A percentile compares a stretch with the other conserved stretches of the same genome.
phyloP scores from a whole-genome alignment of 2,329 filamentous ascomycete species.

The Trematosphaeria pertusa region DNA sequence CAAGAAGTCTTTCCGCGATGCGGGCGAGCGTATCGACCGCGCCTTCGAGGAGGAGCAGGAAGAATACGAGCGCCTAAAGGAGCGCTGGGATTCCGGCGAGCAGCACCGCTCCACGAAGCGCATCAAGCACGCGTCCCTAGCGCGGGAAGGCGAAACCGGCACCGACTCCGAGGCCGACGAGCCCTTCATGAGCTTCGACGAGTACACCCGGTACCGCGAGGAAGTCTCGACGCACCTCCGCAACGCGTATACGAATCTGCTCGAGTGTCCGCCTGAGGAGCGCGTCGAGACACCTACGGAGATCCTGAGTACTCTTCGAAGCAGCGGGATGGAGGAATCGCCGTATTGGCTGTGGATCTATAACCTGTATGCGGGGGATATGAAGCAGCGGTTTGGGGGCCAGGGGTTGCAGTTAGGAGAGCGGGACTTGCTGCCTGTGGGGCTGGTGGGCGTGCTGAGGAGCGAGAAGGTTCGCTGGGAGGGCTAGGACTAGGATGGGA shows the following conservation, averaged over 20 bases:
- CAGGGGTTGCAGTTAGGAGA: conserved; percentile 49
- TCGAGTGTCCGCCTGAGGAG: conserved; percentile 42
- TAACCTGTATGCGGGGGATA: conserved; percentile 48
- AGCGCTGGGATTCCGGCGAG: conserved; percentile 37
- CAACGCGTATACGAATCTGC: conserved; percentile 47
- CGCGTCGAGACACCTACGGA: conserved; percentile 24
- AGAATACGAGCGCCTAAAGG: conserved; percentile 41
- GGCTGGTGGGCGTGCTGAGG: conserved; percentile 49
- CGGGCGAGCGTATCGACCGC: conserved; percentile 19
- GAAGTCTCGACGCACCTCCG: conserved; percentile 45
- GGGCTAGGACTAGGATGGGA: no score
- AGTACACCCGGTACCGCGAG: conserved; percentile 55
- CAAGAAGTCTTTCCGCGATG: conserved; percentile 26
- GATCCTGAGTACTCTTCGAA: conserved; percentile 18
- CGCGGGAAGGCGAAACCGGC: conserved; percentile 7
- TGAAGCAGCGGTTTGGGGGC: conserved; percentile 49
- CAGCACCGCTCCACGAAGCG: conserved; percentile 13
- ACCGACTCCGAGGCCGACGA: conserved; percentile 39
- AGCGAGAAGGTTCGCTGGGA: conserved; percentile 49
- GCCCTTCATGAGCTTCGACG: conserved; percentile 55
- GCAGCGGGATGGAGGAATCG: conserved; percentile 11
- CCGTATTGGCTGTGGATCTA: conserved; percentile 59
- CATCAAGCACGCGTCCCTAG: conserved; percentile 2
- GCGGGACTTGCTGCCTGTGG: conserved; percentile 50
- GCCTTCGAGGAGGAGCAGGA: conserved; percentile 37